Conservation (phyloP, 1,139 yeast genomes). For the Lodderomyces margitis region DNA sequence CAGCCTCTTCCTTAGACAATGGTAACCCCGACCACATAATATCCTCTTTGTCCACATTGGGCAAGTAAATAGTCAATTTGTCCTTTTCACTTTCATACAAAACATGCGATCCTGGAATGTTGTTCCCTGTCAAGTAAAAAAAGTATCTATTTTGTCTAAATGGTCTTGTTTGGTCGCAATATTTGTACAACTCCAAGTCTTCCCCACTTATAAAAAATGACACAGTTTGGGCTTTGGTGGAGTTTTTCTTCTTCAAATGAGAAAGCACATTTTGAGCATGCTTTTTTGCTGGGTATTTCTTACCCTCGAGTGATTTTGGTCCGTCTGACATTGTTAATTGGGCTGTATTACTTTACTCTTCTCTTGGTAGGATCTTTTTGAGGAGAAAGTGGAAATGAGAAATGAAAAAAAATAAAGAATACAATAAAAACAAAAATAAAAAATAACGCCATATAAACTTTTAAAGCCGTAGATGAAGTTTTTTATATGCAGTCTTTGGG, state of each 20-base stretch:
- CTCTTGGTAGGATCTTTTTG: too few species aligned
- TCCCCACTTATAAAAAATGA: slow-evolving; percentile 69
- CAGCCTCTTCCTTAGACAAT: slow-evolving; percentile 62
- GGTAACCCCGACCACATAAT: slow-evolving; percentile 98
- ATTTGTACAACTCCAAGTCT: slow-evolving; percentile 57
- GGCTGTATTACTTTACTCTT: too few species aligned
- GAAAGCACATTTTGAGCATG: slow-evolving; percentile 57
- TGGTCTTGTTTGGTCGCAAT: slow-evolving; percentile 77
- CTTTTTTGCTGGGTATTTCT: slow-evolving; percentile 71
- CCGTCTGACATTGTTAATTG: slow-evolving; percentile 13
- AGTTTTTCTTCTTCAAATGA: slow-evolving; percentile 34
- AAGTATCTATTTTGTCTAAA: slow-evolving; percentile 90
- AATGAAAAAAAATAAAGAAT: neutral
- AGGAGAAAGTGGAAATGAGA: too few species aligned
- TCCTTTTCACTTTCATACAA: slow-evolving; percentile 55
- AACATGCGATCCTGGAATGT: slow-evolving; percentile 73
- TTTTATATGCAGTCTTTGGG: too few species aligned
- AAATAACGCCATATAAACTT: neutral
- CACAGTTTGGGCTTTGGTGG: slow-evolving; percentile 17
- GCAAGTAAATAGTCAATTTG: slow-evolving; percentile 68
- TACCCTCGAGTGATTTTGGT: slow-evolving; percentile 23
- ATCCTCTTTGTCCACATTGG: slow-evolving; percentile 81
- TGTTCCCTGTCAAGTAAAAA: slow-evolving; percentile 82
- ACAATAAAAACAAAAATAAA: neutral
- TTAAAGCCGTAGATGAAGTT: neutral